A percentile compares a stretch with the other conserved stretches of the same genome.
These are phyloP conservation scores for Pinus tabuliformis DNA, from an alignment of 75 land plant genomes.

Conservation along the genomic window DNA sequence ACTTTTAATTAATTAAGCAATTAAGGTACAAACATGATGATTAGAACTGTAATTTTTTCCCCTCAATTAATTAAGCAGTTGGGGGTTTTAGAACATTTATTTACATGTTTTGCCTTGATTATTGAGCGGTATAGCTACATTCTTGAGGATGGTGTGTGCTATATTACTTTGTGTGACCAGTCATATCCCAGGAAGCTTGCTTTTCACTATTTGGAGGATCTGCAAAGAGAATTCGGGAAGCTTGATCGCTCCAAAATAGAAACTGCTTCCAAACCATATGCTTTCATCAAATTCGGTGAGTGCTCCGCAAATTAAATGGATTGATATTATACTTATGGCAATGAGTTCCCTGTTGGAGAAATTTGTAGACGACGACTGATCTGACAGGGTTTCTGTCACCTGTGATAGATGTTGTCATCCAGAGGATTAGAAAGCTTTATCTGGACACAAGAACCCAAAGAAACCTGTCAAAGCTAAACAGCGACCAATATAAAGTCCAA, in stretches of 20 bases:
- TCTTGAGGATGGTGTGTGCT: constrained; percentile 33
- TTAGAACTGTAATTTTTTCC: too few species aligned
- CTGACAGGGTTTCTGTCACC: too few species aligned
- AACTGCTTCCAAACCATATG: constrained; percentile 32
- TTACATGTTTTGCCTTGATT: constrained; percentile 3
- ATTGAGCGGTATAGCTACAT: constrained; percentile 20
- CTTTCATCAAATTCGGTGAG: constrained; percentile 41
- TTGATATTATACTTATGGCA: not conserved
- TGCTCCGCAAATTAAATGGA: not conserved
- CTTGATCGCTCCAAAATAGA: constrained; percentile 22
- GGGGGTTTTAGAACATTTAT: too few species aligned
- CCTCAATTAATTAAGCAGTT: too few species aligned
- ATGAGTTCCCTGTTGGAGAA: too few species aligned
- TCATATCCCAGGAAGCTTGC: constrained; percentile 50
- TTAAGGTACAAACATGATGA: too few species aligned
- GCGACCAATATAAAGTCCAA: constrained; percentile 17
- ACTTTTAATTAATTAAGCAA: too few species aligned
- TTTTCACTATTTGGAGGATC: constrained; percentile 32
- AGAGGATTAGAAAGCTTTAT: constrained; percentile 36
- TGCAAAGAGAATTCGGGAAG: constrained; percentile 39
- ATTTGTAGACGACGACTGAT: too few species aligned
- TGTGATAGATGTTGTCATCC: constrained; percentile 23
- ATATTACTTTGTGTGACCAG: constrained; percentile 34
- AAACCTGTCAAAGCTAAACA: constrained; percentile 37
- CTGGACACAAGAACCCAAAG: constrained; percentile 48